Base-by-base conservation (phyloP, 352 stramenopile species). In the Phytophthora pseudosyringae region DNA sequence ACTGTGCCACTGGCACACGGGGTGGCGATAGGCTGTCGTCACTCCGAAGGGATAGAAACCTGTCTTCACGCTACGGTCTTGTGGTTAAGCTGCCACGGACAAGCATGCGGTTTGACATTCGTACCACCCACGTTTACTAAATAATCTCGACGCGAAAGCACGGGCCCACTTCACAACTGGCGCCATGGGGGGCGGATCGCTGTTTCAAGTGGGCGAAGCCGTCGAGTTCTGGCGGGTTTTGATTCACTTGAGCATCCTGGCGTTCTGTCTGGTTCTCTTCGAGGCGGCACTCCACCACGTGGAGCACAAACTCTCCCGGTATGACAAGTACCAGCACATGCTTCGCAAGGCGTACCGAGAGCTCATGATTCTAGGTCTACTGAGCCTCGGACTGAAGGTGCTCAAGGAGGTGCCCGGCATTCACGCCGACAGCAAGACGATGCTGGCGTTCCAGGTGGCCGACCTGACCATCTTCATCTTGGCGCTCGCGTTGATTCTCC, bases 291-390 rank as follows among this genome's bases (percentile, higher is more conserved):
- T 89, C 40, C 80, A 91, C 44, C 35, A 59, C n/a, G 59, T 88
- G 5, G 73, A 81, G 36, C 75, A 88, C 56, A 68, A 81, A 40
- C 55, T 89, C n/a, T 51, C 72, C 2, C 64, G 55, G 29, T 85
- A 79, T 54, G 75, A 76, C 41, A 91, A 89, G 66, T 91, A 89
- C 53, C 59, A 86, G 48, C 75, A 89, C 38, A 91, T 91, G 71
- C 64, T 90, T 29, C 81, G 72, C 21, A 91, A 91, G 49, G 72
- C 69, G 7, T 90, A 79, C 52, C 53, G 72, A 63, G 81, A 90
- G 31, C 71, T 90, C 29, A 88, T 88, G 81, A 56, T 88, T 15
- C 68, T 90, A 2, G 81, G 81, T 0, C 51, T 90, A 25, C 63
- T 90, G n/a, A 77, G 76, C 40, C 67, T 90, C n/a, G 48, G 64